Evolutionary conservation across 176 grass and related monocot species (phyloP).

Genomic region (Musa schizocarpa): DNA sequence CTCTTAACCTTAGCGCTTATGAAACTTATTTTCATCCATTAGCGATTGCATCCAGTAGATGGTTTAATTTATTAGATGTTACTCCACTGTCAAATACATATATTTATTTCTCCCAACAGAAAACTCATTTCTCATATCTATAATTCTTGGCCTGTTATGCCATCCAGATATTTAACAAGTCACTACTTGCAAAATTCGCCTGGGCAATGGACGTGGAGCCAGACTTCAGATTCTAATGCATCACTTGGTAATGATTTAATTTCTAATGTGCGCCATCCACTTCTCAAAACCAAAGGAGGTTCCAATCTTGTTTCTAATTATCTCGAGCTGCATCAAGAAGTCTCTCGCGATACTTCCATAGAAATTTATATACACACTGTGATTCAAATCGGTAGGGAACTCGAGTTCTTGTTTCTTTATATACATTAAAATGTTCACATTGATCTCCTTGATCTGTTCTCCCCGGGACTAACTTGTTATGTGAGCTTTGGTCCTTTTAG

Average conservation of each 20-base stretch:
- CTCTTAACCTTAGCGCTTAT: too few species aligned
- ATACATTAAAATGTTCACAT: background rate
- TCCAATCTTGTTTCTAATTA: background rate
- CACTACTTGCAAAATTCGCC: constrained; percentile 68
- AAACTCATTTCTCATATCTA: background rate
- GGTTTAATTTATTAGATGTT: too few species aligned
- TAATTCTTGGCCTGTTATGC: background rate
- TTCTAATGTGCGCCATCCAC: background rate
- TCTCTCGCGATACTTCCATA: background rate
- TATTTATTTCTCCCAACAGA: background rate
- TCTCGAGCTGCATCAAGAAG: background rate
- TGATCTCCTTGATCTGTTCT: background rate
- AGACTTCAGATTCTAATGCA: constrained; percentile 71
- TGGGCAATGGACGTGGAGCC: constrained; percentile 94
- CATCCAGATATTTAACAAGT: constrained; percentile 94
- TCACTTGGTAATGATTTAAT: background rate
- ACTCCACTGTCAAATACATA: too few species aligned
- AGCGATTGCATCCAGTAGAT: background rate
- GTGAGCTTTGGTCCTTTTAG: background rate
- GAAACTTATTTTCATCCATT: background rate
- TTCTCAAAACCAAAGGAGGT: background rate
- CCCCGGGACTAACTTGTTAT: background rate
- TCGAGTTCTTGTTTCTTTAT: background rate
- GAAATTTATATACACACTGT: too few species aligned
- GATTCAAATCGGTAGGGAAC: too few species aligned